phyloP scores from a whole-genome alignment of 2,329 filamentous ascomycete genomes.

The Xylariaceae sp. region DNA sequence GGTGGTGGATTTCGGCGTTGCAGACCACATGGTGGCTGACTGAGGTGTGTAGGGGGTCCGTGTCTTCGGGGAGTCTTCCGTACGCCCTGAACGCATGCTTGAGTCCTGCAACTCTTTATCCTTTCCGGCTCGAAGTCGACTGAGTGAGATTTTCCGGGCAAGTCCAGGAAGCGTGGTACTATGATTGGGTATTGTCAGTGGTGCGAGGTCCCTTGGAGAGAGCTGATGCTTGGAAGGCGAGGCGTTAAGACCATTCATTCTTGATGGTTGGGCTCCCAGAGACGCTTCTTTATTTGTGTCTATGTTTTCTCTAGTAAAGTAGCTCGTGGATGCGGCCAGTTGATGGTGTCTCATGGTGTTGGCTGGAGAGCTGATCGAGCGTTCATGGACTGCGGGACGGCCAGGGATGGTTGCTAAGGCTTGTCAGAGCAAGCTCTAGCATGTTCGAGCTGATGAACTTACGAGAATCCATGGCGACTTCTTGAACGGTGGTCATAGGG shows the following conservation, averaged over 20 bases:
- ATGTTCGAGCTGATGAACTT: constrained; percentile 31
- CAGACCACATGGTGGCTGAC: constrained; percentile 36
- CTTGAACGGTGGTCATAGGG: constrained; percentile 66
- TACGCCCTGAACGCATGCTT: constrained; percentile 34
- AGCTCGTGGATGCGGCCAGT: constrained; percentile 29
- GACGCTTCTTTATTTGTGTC: constrained; percentile 9
- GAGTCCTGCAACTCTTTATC: constrained; percentile 34
- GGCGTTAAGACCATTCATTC: constrained; percentile 6
- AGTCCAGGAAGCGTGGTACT: constrained; percentile 27
- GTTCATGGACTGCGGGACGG: constrained; percentile 59
- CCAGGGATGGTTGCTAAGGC: constrained; percentile 61
- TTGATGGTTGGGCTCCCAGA: neutral
- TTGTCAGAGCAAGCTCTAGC: constrained; percentile 17
- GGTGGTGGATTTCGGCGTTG: constrained; percentile 40
- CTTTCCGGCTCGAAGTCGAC: constrained; percentile 41
- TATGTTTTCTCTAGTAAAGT: constrained; percentile 9
- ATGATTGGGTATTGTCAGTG: constrained; percentile 51
- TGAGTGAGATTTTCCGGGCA: constrained; percentile 37
- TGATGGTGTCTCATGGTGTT: constrained; percentile 43
- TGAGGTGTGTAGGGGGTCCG: constrained; percentile 43
- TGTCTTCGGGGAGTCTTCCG: constrained; percentile 43
- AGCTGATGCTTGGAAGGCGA: constrained; percentile 33
- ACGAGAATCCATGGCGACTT: constrained; percentile 67
- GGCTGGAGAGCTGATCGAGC: constrained; percentile 59
- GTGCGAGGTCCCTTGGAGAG: constrained; percentile 51